Conservation (phyloP, 768 basidiomycete species). For the Phylloporus arenicola region DNA sequence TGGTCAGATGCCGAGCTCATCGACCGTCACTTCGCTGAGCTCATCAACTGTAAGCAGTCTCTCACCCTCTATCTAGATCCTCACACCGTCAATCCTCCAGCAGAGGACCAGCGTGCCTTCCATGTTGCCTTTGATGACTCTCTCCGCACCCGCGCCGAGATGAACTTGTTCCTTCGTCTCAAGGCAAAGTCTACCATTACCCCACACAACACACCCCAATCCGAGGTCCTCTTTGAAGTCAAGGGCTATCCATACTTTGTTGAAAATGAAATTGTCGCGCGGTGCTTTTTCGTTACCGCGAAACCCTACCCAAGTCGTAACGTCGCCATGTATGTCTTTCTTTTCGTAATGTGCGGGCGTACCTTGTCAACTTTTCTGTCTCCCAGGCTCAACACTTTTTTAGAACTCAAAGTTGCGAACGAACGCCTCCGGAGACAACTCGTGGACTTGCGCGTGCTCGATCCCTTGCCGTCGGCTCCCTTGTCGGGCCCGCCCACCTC, state of each 20-base stretch:
- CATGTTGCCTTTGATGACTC: conserved; percentile 49
- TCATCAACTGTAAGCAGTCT: conserved; percentile 54
- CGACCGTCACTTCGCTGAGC: conserved; percentile 57
- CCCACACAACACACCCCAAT: conserved; percentile 24
- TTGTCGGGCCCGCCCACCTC: conserved; percentile 12
- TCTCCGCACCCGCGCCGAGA: conserved; percentile 43
- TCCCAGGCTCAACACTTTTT: conserved; percentile 58
- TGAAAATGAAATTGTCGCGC: conserved; percentile 35
- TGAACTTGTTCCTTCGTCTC: conserved; percentile 58
- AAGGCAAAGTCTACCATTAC: conserved; percentile 39
- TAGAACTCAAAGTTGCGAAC: conserved; percentile 88
- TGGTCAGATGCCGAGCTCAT: conserved; percentile 73
- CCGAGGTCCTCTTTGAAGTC: conserved; percentile 65
- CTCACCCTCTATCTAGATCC: neutral
- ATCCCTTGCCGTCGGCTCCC: conserved; percentile 14
- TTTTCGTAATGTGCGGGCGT: neutral
- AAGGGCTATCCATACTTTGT: conserved; percentile 57
- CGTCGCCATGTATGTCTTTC: conserved; percentile 51
- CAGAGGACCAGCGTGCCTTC: conserved; percentile 49
- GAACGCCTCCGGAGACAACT: conserved; percentile 67
- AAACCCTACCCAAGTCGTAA: conserved; percentile 75
- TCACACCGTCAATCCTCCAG: conserved; percentile 31
- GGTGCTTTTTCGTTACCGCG: conserved; percentile 70
- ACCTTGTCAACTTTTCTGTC: conserved; percentile 1
- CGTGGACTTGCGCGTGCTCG: conserved; percentile 35